Conservation (phyloP, 169 alveolate species). For the Plasmodium vivax region DNA sequence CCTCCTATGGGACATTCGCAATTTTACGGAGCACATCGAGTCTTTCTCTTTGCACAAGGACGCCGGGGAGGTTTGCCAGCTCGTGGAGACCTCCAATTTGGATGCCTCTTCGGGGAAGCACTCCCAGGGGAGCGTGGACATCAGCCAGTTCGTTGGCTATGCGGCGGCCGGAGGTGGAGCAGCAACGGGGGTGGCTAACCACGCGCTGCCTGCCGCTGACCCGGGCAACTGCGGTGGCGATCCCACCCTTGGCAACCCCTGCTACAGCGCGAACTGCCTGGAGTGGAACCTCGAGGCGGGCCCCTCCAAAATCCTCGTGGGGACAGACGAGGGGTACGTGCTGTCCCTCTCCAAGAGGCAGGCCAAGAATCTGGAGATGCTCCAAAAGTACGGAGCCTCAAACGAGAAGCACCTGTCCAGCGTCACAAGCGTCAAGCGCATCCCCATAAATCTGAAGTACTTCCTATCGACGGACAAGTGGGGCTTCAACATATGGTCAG, state of each 20-base stretch:
- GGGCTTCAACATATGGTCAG: conserved; percentile 75
- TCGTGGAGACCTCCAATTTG: conserved; percentile 21
- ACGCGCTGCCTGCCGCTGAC: not conserved
- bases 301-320: conserved; percentile 65
- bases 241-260: not conserved
- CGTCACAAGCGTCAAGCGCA: conserved; percentile 56
- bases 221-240: not conserved
- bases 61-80: conserved; percentile 13
- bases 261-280: conserved; percentile 59
- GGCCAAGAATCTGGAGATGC: conserved; percentile 43
- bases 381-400: conserved; percentile 67
- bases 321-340: conserved; percentile 71
- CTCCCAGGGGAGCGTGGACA: not conserved
- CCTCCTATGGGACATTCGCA: conserved; percentile 58
- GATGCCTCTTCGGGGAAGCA: not conserved
- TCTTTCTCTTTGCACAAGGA: conserved; percentile 52
- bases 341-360: conserved; percentile 67
- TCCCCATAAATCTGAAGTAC: conserved; percentile 59
- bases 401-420: conserved; percentile 61
- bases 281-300: conserved; percentile 74
- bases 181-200: not conserved
- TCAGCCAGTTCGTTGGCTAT: not conserved
- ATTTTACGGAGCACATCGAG: conserved; percentile 36
- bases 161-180: not conserved
- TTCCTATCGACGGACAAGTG: conserved; percentile 68